Evolutionary conservation across 2,329 filamentous ascomycete species (phyloP), one percentile per base, ranked within the genome.

Genomic region (Macrophomina pseudophaseolina): DNA sequence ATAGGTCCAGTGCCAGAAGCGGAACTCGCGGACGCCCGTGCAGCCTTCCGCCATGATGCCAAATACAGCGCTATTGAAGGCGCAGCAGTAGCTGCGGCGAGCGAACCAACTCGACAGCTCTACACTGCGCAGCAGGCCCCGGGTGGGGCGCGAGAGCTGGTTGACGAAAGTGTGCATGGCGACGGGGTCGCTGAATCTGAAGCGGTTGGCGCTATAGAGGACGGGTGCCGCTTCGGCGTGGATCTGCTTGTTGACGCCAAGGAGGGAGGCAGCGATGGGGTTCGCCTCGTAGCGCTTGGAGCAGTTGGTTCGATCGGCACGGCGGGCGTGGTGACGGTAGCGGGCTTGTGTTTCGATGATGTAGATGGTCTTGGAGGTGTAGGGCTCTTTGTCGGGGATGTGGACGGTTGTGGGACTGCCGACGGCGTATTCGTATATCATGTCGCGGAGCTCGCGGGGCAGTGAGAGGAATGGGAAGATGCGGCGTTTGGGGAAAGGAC

Each of bases 381-480:
- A 38, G 35, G 23, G 35, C 35, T 7, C 7, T 38, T 7, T 7
- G 35, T 38, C 7, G 35, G 35, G 35, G 35, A 38, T 7, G 35
- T 7, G 35, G n/a, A 77, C 68, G 46, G 71, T 69, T 64, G 62
- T 48, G 1, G 72, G 68, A 46, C 75, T 73, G 0, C 53, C 67
- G 38, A 78, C 74, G 48, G 70, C 70, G 51, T 74, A 70, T 1
- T 32, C 62, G 70, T 79, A 78, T 44, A 79, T 75, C 33, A 73
- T 70, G 67, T 76, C 76, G 6, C 75, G 70, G n/a, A 78, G 72
- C 52, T 79, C 76, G 5, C 73, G 74, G 0, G 76, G 75, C 0
- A 79, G 72, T 11, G 74, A 9, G 48, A 79, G 68, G 60, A 79
- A 79, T 0, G 74, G 75, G 54, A 79, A 78, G 65, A 74, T 69